A percentile compares a stretch with the other conserved stretches of the same genome.
Conservation (phyloP, 2,329 filamentous ascomycete genomes). For the Ceratocystis alfenasii region DNA sequence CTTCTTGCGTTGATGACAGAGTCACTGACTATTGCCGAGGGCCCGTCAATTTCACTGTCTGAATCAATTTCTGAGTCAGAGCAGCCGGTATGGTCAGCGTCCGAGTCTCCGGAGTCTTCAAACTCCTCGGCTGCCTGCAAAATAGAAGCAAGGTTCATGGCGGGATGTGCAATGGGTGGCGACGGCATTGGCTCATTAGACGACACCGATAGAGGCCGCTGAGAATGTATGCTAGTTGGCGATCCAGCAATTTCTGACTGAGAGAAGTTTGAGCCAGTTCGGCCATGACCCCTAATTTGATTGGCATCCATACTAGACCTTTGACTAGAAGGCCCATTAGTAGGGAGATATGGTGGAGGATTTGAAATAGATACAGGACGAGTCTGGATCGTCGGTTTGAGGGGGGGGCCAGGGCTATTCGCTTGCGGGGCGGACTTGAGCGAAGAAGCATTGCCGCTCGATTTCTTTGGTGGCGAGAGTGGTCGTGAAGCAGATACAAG, state of each 20-base stretch:
- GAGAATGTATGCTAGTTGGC: conserved; percentile 19
- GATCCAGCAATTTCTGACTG: conserved; percentile 14
- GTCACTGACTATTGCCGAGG: conserved; percentile 39
- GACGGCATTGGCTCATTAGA: conserved; percentile 14
- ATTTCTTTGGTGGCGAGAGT: conserved; percentile 20
- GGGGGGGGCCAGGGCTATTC: conserved; percentile 12
- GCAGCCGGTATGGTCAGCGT: background rate
- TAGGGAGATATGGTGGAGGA: conserved; percentile 17
- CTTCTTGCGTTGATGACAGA: conserved; percentile 76
- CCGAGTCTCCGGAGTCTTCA: conserved; percentile 24
- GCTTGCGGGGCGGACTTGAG: conserved; percentile 13
- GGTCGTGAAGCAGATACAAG: conserved; percentile 16
- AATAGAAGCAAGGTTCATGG: conserved; percentile 43
- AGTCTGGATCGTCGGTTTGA: conserved; percentile 16
- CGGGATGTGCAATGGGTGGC: conserved; percentile 24
- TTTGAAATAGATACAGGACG: conserved; percentile 20
- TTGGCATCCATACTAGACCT: conserved; percentile 17
- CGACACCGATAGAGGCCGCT: conserved; percentile 25
- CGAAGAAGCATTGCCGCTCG: conserved; percentile 2
- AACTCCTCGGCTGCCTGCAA: conserved; percentile 45
- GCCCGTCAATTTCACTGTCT: conserved; percentile 18
- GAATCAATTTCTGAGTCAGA: conserved; percentile 17
- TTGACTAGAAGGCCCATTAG: conserved; percentile 13
- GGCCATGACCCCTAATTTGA: conserved; percentile 11
- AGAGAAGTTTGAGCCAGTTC: conserved; percentile 16